Evolutionary conservation across 179 eudicot species (phyloP).

Genomic region (Carnegiea gigantea): DNA sequence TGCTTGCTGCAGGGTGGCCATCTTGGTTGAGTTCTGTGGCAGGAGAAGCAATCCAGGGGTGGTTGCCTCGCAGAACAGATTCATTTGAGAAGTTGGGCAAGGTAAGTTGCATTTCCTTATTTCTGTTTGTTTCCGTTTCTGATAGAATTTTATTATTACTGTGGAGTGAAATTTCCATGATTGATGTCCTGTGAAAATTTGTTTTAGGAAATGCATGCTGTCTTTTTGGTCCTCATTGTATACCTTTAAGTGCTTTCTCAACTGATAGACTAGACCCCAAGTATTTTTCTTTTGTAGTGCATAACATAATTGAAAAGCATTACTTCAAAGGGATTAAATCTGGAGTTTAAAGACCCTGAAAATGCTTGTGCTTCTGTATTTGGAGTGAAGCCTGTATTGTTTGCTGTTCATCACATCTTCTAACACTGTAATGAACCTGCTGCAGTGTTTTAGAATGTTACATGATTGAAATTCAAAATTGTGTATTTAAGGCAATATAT

Average conservation of each 20-base stretch:
- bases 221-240: not conserved
- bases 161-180: not conserved
- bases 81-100: conserved; percentile 55
- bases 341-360: not conserved
- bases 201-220: not conserved
- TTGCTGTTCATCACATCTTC: too few relatives aligned
- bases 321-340: not conserved
- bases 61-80: conserved; percentile 51
- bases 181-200: not conserved
- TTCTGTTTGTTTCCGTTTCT: not conserved
- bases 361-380: not conserved
- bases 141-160: not conserved
- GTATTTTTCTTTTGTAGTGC: not conserved
- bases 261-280: not conserved
- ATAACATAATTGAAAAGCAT: not conserved
- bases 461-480: too few relatives aligned
- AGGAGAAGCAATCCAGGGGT: conserved; percentile 55
- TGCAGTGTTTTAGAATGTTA: too few relatives aligned
- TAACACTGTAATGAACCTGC: too few relatives aligned
- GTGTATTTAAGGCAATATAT: not conserved
- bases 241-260: not conserved
- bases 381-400: too few relatives aligned
- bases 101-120: conserved; percentile 25
- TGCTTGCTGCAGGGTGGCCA: conserved; percentile 53
- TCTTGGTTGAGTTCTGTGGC: conserved; percentile 58